Conservation (phyloP, 805 yeast genomes). For the Priceomyces carsonii region DNA sequence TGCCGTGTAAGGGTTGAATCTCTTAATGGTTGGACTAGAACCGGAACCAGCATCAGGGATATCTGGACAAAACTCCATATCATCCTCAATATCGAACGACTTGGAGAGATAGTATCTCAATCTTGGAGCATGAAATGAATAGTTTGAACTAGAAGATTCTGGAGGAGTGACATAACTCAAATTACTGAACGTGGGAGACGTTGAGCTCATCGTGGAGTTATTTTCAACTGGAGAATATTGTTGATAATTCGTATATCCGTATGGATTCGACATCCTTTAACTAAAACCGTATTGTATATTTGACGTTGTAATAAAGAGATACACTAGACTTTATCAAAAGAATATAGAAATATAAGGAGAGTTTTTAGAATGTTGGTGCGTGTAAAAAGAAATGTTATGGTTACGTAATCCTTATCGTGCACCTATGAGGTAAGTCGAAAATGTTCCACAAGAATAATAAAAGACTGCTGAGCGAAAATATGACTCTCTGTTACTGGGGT, state of each 20-base stretch:
- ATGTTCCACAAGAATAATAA: too few species aligned
- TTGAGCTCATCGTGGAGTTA: slow-evolving; percentile 19
- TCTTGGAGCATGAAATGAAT: slow-evolving; percentile 48
- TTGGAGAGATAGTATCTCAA: slow-evolving; percentile 59
- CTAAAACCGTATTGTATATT: background rate
- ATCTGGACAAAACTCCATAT: slow-evolving; percentile 65
- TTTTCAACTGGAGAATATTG: slow-evolving; percentile 32
- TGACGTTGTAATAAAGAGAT: background rate
- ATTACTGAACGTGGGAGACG: slow-evolving; percentile 32
- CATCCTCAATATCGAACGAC: slow-evolving; percentile 64
- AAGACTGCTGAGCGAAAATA: too few species aligned
- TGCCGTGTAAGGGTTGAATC: slow-evolving; percentile 70
- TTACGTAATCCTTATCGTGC: slow-evolving; percentile 9
- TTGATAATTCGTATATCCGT: slow-evolving; percentile 33
- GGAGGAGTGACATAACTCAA: slow-evolving; percentile 24
- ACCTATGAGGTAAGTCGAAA: too few species aligned
- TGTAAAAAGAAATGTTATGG: slow-evolving; percentile 5
- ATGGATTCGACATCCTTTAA: slow-evolving; percentile 34
- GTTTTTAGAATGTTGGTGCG: slow-evolving; percentile 2
- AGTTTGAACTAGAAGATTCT: slow-evolving; percentile 23
- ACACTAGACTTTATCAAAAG: background rate
- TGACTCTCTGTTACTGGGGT: too few species aligned
- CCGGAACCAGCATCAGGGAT: slow-evolving; percentile 36
- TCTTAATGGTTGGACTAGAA: slow-evolving; percentile 40
- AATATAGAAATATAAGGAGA: too few species aligned